Percentiles rank a stretch among this genome's conserved stretches.
phyloP scores from a whole-genome alignment of 441 rosid species.

The Cnidoscolus chayamansa region DNA sequence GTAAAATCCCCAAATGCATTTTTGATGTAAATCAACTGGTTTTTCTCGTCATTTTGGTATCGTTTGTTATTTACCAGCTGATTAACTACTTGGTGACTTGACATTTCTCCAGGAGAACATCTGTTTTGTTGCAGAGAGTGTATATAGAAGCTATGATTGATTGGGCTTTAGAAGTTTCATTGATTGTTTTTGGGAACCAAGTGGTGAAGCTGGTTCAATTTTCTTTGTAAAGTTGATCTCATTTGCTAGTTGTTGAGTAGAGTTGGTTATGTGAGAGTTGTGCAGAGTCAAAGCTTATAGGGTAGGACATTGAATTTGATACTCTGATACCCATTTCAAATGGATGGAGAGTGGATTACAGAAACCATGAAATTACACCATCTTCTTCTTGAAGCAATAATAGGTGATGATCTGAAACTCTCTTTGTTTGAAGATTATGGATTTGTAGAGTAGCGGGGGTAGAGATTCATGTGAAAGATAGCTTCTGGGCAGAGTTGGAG shows the following conservation, averaged over 20 bases:
- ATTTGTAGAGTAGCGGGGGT: slow-evolving; percentile 18
- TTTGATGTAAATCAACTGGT: background rate
- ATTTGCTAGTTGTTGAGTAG: slow-evolving; percentile 14
- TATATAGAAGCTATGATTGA: slow-evolving; percentile 34
- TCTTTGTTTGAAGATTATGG: slow-evolving; percentile 9
- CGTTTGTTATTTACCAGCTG: background rate
- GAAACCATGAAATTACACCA: slow-evolving; percentile 1
- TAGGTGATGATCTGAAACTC: background rate
- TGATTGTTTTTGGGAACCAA: slow-evolving; percentile 23
- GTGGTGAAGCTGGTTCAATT: slow-evolving; percentile 15
- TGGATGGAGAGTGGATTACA: slow-evolving; percentile 20
- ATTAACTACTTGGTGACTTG: slow-evolving; percentile 20
- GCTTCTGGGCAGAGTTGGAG: slow-evolving; percentile 19
- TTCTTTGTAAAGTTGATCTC: slow-evolving; percentile 29
- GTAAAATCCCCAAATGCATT: too few species aligned
- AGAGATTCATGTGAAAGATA: slow-evolving; percentile 22
- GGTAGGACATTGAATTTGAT: slow-evolving; percentile 16
- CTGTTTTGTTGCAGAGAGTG: slow-evolving; percentile 27
- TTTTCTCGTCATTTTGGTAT: background rate
- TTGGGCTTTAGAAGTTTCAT: slow-evolving; percentile 24
- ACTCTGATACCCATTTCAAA: background rate
- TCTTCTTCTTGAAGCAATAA: slow-evolving; percentile 11
- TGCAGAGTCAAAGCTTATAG: slow-evolving; percentile 26
- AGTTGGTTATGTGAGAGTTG: slow-evolving; percentile 20
- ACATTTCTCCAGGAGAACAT: slow-evolving; percentile 33